A percentile compares a stretch with the other conserved stretches of the same genome.
Evolutionary conservation across 306 rosid genomes (phyloP).

Genomic region (Astragalus glycyphyllos): DNA sequence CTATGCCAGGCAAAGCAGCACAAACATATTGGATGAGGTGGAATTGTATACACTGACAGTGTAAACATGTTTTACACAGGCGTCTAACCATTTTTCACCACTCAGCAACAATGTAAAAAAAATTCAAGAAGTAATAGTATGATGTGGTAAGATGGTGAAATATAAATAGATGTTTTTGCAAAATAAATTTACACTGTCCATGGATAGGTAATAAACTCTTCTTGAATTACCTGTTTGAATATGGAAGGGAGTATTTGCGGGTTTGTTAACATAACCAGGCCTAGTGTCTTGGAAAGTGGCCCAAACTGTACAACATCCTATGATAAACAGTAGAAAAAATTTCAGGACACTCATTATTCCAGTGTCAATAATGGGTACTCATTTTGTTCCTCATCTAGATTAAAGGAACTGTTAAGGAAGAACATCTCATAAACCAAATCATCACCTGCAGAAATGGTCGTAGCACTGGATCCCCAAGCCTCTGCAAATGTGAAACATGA

Average conservation of each 20-base stretch:
- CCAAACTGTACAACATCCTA: conserved; percentile 98
- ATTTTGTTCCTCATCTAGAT: too few relatives aligned
- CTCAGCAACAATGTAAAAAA: too few relatives aligned
- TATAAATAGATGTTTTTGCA: neutral
- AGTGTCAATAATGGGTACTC: too few relatives aligned
- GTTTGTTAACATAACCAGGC: conserved; percentile 81
- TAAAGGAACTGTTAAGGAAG: too few relatives aligned
- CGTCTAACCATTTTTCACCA: too few relatives aligned
- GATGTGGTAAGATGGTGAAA: neutral
- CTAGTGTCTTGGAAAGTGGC: conserved; percentile 89
- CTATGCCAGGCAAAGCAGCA: too few relatives aligned
- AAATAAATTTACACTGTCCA: neutral
- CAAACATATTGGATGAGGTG: too few relatives aligned
- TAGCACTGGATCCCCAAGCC: conserved; percentile 92
- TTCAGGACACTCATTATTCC: too few relatives aligned
- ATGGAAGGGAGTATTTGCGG: conserved; percentile 92
- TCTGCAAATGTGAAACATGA: conserved; percentile 53
- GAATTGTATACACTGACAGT: too few relatives aligned
- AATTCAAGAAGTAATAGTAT: too few relatives aligned
- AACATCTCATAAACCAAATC: conserved; percentile 26
- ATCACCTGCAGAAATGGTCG: conserved; percentile 92
- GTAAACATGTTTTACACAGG: too few relatives aligned
- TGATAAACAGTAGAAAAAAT: conserved; percentile 25
- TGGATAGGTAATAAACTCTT: neutral
- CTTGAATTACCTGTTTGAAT: conserved; percentile 78